These are phyloP conservation scores for Candida krabiensis DNA, from an alignment of 805 yeast species.

Conservation along the genomic window DNA sequence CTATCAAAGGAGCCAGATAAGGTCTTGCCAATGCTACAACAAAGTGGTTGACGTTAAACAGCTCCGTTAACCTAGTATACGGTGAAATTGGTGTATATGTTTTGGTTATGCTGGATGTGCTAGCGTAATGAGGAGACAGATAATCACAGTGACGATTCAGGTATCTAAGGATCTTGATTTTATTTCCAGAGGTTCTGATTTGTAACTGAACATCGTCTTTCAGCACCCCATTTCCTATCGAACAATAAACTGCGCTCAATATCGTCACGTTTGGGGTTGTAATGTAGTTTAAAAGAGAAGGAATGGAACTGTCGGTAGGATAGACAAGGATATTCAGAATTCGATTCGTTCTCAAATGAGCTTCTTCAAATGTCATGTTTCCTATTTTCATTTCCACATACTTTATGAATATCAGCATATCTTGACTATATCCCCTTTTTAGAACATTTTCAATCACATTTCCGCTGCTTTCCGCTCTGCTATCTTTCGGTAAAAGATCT, in stretches of 20 bases:
- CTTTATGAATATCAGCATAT: slow-evolving; percentile 73
- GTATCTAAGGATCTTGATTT: slow-evolving; percentile 40
- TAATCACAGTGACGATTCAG: slow-evolving; percentile 38
- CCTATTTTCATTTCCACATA: slow-evolving; percentile 77
- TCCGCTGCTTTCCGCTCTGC: slow-evolving; percentile 41
- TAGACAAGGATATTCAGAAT: slow-evolving; percentile 83
- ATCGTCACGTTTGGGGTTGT: slow-evolving; percentile 92
- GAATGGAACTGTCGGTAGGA: slow-evolving; percentile 70
- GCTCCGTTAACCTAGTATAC: slow-evolving; percentile 83
- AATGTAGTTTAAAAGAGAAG: slow-evolving; percentile 78
- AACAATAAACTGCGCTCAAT: slow-evolving; percentile 87
- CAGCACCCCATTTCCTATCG: slow-evolving; percentile 71
- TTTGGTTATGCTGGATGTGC: slow-evolving; percentile 22
- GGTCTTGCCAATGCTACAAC: slow-evolving; percentile 91
- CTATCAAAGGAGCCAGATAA: slow-evolving; percentile 84
- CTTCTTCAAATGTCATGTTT: slow-evolving; percentile 90
- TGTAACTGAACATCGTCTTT: slow-evolving; percentile 61
- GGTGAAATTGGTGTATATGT: slow-evolving; percentile 50
- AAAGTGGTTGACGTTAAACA: slow-evolving; percentile 93
- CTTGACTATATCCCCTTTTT: slow-evolving; percentile 83
- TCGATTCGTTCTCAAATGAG: slow-evolving; percentile 74
- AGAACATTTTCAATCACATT: slow-evolving; percentile 74
- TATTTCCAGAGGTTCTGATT: slow-evolving; percentile 54
- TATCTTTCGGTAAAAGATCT: slow-evolving; percentile 40
- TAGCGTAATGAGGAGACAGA: slow-evolving; percentile 43